Evolutionary conservation across 768 basidiomycete species (phyloP).

Genomic region (Boletus sensibilis): DNA sequence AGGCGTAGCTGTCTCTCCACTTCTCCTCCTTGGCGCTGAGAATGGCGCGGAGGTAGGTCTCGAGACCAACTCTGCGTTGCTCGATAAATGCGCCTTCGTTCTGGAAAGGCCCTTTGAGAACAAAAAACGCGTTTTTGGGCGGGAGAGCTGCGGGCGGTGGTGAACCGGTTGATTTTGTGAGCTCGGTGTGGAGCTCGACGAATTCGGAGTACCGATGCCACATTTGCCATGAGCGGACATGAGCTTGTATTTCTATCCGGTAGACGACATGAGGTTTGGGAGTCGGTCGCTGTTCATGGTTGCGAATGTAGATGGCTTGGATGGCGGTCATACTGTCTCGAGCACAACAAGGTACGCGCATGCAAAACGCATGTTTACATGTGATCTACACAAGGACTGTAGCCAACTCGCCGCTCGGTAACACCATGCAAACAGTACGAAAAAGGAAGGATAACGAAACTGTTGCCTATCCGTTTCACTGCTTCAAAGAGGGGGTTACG

Average conservation of each 20-base stretch:
- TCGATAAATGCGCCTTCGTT: conserved; percentile 63
- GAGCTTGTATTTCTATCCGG: conserved; percentile 79
- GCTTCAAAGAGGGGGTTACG: conserved; percentile 3
- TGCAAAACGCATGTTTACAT: conserved; percentile 9
- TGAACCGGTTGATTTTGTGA: conserved; percentile 75
- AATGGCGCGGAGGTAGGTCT: conserved; percentile 84
- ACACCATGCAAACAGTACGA: conserved; percentile 5
- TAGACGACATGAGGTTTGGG: conserved; percentile 85
- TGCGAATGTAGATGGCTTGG: conserved; percentile 70
- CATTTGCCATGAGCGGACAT: conserved; percentile 91
- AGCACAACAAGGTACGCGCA: conserved; percentile 1
- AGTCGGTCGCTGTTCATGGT: conserved; percentile 61
- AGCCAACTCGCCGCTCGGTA: background rate
- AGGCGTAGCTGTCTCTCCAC: conserved; percentile 78
- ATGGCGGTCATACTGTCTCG: conserved; percentile 59
- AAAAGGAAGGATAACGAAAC: background rate
- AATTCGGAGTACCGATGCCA: conserved; percentile 96
- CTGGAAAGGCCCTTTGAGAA: conserved; percentile 53
- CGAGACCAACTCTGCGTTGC: conserved; percentile 74
- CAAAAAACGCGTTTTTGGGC: conserved; percentile 75
- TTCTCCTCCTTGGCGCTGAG: conserved; percentile 74
- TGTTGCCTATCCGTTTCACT: background rate
- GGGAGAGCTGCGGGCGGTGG: conserved; percentile 80
- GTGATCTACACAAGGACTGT: conserved; percentile 15
- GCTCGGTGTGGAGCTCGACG: conserved; percentile 78